Evolutionary conservation across 805 yeast species (phyloP), one percentile per base, ranked within the genome.

Genomic region (Candida pini): DNA sequence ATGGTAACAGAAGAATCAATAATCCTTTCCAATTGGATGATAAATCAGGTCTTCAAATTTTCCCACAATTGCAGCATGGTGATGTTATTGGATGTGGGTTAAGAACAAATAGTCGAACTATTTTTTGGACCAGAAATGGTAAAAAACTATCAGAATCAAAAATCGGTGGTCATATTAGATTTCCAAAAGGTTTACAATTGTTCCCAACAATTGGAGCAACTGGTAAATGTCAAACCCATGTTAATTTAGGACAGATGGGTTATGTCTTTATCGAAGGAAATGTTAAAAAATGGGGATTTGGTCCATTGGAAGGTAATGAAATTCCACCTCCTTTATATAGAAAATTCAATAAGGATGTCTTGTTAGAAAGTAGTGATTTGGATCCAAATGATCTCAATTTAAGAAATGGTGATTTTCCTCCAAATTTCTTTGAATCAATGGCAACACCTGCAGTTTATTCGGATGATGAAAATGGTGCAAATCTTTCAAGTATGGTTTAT

Each of bases 311-410:
- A 45, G 98, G 97, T 2, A 73, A 71, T 31, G 81, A 88, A 39
- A 81, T 94, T 4, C 95, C 97, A 5, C 96, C 97, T 3, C 98
- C 98, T 1, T 81, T 92, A 8, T 90, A 90, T 60, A 84, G 85
- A 31, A 76, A 79, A 38, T 88, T 79, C 49, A 77, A 75, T 29
- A 78, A 78, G 30, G 96, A 89, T 54, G 76, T 88, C 4, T 58
- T 90, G 35, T 61, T 90, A 19, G 96, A 83, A 49, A 51, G 60
- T 31, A 69, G 76, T 17, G 79, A 72, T 48, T 55, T 69, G 18
- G 79, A 67, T 45, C 73, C 70, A 9, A 73, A 69, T 26, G 81
- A 76, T 36, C 34, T 53, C 22, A 48, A 44, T 25, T 25, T 46
- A 19, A 32, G 59, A 31, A 49, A 49, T 37, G 58, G 56, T 5